These are phyloP conservation scores for Parathielavia appendiculata DNA, from an alignment of 495 filamentous ascomycete genomes.

Conservation along the genomic window DNA sequence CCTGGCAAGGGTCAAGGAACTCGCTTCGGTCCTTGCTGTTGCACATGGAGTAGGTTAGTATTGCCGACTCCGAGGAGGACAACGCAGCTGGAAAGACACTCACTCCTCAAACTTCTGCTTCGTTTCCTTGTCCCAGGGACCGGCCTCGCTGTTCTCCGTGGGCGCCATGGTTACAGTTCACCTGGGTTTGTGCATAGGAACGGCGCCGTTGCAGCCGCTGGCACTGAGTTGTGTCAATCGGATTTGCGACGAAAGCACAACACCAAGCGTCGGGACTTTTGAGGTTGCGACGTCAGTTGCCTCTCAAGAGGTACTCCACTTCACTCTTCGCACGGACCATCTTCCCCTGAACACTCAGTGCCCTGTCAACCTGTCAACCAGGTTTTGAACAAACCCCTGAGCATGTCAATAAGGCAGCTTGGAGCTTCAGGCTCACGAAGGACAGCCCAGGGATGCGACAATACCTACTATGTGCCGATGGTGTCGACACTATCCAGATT, in stretches of 20 bases:
- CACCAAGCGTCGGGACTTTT: not conserved
- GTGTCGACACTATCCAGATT: too few relatives aligned
- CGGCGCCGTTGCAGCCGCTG: not conserved
- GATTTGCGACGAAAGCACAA: not conserved
- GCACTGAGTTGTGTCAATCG: not conserved
- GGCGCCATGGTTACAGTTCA: slow-evolving; percentile 13
- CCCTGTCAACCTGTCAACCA: too few relatives aligned
- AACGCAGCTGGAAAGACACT: not conserved
- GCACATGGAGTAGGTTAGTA: not conserved
- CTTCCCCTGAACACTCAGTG: not conserved
- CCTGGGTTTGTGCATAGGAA: not conserved
- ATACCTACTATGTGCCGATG: too few relatives aligned
- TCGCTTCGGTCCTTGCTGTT: slow-evolving; percentile 75
- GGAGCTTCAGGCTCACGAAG: not conserved
- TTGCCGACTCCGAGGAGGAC: not conserved
- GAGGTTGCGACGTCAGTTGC: not conserved
- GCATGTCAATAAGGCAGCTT: not conserved
- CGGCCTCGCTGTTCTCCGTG: not conserved
- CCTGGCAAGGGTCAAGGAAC: slow-evolving; percentile 91
- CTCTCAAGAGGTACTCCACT: too few relatives aligned
- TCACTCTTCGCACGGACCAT: slow-evolving; percentile 11
- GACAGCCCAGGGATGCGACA: too few relatives aligned
- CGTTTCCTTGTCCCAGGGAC: slow-evolving; percentile 17
- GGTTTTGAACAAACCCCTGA: slow-evolving; percentile 1
- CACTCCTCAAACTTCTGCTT: slow-evolving; percentile 19